phyloP scores from a whole-genome alignment of 805 yeast genomes.

The Candida anglica region DNA sequence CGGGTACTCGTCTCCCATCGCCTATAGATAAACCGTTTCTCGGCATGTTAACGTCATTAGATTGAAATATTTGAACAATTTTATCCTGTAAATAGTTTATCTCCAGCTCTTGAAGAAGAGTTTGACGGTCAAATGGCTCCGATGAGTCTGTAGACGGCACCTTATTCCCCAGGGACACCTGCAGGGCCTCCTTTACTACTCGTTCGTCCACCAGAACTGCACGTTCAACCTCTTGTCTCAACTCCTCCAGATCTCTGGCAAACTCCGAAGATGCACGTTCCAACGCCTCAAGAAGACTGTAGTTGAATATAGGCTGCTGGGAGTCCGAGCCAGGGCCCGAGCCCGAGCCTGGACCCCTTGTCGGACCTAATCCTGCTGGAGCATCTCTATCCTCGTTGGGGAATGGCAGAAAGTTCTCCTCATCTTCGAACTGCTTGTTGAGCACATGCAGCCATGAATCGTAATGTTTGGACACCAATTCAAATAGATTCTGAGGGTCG shows the following conservation, averaged over 20 bases:
- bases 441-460: slow-evolving; percentile 35
- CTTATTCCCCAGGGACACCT: background rate
- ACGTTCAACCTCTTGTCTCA: background rate
- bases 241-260: slow-evolving; percentile 3
- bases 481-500: slow-evolving; percentile 26
- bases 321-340: no score
- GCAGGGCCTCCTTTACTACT: background rate
- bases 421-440: slow-evolving; percentile 20
- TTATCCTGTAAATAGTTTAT: slow-evolving; percentile 24
- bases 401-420: slow-evolving; percentile 25
- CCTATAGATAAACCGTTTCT: slow-evolving; percentile 35
- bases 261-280: slow-evolving; percentile 22
- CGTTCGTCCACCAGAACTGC: no score
- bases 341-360: no score
- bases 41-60: slow-evolving; percentile 1
- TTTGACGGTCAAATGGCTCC: slow-evolving; percentile 2
- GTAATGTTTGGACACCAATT: slow-evolving; percentile 31
- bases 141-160: background rate
- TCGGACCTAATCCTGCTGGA: slow-evolving; percentile 7
- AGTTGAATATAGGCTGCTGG: slow-evolving; percentile 19
- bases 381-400: slow-evolving; percentile 15
- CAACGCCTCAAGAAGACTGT: slow-evolving; percentile 25
- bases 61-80: slow-evolving; percentile 16
- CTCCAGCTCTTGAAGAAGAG: slow-evolving; percentile 20
- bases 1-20: background rate